Evolutionary conservation across 2,329 filamentous ascomycete species (phyloP).

Genomic region (Pseudopithomyces chartarum): DNA sequence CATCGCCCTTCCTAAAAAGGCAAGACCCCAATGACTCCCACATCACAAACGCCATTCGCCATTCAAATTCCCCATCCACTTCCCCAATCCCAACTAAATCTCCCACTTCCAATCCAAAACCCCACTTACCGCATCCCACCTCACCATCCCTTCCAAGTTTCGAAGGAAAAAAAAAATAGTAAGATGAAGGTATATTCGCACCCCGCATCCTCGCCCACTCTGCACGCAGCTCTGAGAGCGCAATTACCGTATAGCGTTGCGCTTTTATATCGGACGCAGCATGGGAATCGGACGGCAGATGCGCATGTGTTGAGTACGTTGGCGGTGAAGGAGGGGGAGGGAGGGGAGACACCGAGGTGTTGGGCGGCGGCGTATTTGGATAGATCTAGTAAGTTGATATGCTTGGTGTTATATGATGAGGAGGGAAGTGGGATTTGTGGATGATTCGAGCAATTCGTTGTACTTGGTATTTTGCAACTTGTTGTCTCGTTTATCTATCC

Average conservation of each 20-base stretch:
- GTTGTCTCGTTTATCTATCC: too few species aligned
- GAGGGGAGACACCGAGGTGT: slow-evolving; percentile 29
- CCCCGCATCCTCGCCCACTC: slow-evolving; percentile 50
- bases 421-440: too few species aligned
- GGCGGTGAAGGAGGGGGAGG: slow-evolving; percentile 28
- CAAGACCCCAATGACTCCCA: not conserved
- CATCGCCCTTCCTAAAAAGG: too few species aligned
- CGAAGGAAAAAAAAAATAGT: too few species aligned
- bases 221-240: slow-evolving; percentile 56
- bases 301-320: slow-evolving; percentile 45
- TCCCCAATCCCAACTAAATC: too few species aligned
- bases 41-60: not conserved
- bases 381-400: slow-evolving; percentile 48
- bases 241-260: slow-evolving; percentile 65
- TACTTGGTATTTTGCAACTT: too few species aligned
- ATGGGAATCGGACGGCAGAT: slow-evolving; percentile 51
- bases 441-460: too few species aligned
- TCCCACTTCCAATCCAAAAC: not conserved
- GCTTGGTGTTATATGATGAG: too few species aligned
- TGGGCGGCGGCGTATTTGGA: slow-evolving; percentile 68
- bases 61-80: not conserved
- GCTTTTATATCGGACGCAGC: slow-evolving; percentile 67
- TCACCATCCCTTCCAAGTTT: too few species aligned
- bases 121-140: too few species aligned
- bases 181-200: slow-evolving; percentile 26